A percentile compares a stretch with the other conserved stretches of the same genome.
Evolutionary conservation across 495 filamentous ascomycete species (phyloP).

Genomic region (Aspergillus coremiiformis): DNA sequence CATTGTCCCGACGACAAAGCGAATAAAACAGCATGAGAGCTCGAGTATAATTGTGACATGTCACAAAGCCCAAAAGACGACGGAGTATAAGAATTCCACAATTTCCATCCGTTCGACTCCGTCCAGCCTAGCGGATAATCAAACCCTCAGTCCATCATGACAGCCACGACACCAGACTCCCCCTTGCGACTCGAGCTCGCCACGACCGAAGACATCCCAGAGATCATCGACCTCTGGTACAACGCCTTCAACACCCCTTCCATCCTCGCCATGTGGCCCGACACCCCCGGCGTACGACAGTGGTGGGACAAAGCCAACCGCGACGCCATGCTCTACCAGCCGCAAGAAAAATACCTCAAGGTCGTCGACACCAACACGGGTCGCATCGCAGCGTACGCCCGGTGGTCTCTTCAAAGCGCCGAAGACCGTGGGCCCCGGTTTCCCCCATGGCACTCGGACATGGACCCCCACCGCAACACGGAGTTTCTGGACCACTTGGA

Average conservation of each 20-base stretch:
- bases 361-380: constrained; percentile 18
- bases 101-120: no score
- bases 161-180: background rate
- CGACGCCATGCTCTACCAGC: constrained; percentile 17
- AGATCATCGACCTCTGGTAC: constrained; percentile 21
- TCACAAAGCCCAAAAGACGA: no score
- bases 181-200: constrained; percentile 12
- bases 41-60: no score
- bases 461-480: background rate
- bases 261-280: constrained; percentile 15
- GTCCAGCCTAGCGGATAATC: no score
- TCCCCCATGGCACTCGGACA: constrained; percentile 21
- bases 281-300: constrained; percentile 20
- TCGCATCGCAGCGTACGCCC: constrained; percentile 21
- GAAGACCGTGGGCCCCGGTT: constrained; percentile 22
- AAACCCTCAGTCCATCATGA: background rate
- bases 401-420: constrained; percentile 20
- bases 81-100: no score
- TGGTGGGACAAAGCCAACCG: constrained; percentile 19
- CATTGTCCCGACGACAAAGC: no score
- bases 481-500: background rate
- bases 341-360: constrained; percentile 22
- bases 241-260: constrained; percentile 19
- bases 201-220: constrained; percentile 19
- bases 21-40: no score